Evolutionary conservation across 371 early-diverging fungal genomes (phyloP), one percentile per base, ranked within the genome.

Genomic region (Encephalitozoon intestinalis): DNA sequence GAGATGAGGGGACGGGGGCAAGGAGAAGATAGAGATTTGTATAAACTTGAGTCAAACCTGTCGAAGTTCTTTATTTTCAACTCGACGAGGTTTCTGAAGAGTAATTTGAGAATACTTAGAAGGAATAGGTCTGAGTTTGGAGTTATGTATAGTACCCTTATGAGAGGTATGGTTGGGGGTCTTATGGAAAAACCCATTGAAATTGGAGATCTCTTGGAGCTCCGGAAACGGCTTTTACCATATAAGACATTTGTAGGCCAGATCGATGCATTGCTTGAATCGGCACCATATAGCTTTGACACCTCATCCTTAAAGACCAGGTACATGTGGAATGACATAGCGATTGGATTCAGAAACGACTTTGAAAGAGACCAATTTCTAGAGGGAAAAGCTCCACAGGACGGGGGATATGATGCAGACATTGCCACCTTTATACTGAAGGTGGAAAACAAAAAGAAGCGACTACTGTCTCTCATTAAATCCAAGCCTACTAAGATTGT

Each of bases 281-380:
- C 63, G 6, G 18, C 58, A 7, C 34, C 58, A 34, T 34, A 31
- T n/a, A 77, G 49, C 26, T 39, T 52, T 65, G 71, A 77, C 66
- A 40, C 64, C 28, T 31, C 26, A 4, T 25, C 31, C 4, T 6
- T 66, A 23, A 77, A 53, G 49, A 37, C 63, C 2, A 77, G 43
- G 23, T 52, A 64, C n/a, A 43, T 52, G 39, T 77, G 78, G 78
- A 15, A 77, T 63, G 78, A 77, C 72, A 54, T 77, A 12, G 40
- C 50, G 23, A 25, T 77, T 54, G 25, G 25, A 43, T 77, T 77
- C 67, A 39, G 31, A 4, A 72, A 46, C 4, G 34, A 71, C 15
- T 39, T 49, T 28, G 52, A 67, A 15, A 8, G 34, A 8, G n/a
- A 25, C 15, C 26, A 58, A 0, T 76, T 54, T 54, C 40, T 46